Base-by-base conservation (phyloP, 176 grass and related monocot species). In the Secale cereale region DNA sequence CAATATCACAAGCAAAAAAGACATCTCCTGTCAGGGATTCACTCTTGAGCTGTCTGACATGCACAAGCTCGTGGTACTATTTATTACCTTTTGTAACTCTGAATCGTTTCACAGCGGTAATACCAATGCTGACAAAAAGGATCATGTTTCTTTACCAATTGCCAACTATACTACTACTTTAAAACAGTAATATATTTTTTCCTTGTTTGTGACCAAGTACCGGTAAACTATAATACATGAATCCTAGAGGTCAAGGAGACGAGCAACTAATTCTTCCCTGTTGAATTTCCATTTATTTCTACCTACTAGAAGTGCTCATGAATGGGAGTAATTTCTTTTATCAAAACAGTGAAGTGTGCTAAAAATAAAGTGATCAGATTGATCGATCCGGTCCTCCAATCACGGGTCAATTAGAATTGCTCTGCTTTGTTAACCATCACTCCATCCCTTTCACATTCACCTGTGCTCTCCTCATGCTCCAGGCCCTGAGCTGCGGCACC, bases 401-500 rank as follows among this genome's bases (percentile, higher is more conserved):
- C 19, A 40, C 29, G n/a, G 15, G 87, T 60, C 22, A 85, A 61
- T 66, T 63, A 74, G 56, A 28, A 63, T 63, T 33, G 36, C 70
- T 74, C 57, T 23, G 12, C 9, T 7, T 1, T 48, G 35, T 74
- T 40, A 72, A 41, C 57, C n/a, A 63, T 62, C 17, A 62, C 70
- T 74, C 65, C 41, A 90, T 60, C 67, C 80, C 54, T 79, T 92
- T 78, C 26, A 82, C 46, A 32, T 94, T 94, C 40, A 94, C 92
- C 59, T 83, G 87, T 25, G 92, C 90, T 66, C 33, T 86, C 19
- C 60, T 83, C 91, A 95, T 95, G 82, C 81, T 88, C 93, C 93
- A 98, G 70, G 96, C 89, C 77, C 86, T 90, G 10, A 98, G 78
- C 41, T 66, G 68, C 17, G 83, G 59, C 25, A 92, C 78, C 73